Percentiles rank a stretch among this genome's conserved stretches.
Evolutionary conservation across 225 moss, liverwort and hornwort genomes (phyloP).

Genomic region (Marchantia polymorpha): DNA sequence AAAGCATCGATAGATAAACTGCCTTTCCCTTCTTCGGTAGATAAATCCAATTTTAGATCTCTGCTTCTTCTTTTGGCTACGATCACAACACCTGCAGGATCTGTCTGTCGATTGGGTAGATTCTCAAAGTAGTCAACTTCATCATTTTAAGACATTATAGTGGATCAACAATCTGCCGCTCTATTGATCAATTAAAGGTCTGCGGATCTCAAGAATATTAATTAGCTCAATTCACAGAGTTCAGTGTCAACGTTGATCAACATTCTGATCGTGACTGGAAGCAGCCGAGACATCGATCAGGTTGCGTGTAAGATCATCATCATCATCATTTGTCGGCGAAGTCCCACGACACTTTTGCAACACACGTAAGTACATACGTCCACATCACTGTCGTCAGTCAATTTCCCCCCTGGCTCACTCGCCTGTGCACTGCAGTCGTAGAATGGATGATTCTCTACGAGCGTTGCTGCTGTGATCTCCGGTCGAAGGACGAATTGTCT

Average conservation of each 20-base stretch:
- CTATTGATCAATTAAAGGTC: not conserved
- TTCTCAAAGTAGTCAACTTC: not conserved
- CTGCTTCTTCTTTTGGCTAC: not conserved
- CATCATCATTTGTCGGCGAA: slow-evolving; percentile 1
- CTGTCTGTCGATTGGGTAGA: not conserved
- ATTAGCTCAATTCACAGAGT: slow-evolving; percentile 2
- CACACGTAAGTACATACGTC: slow-evolving; percentile 3
- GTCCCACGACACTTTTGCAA: not conserved
- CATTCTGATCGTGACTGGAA: slow-evolving; percentile 5
- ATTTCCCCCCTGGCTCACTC: not conserved
- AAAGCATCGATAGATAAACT: not conserved
- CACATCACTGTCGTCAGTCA: not conserved
- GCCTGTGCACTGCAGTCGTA: not conserved
- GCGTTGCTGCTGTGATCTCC: too few relatives aligned
- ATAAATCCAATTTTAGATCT: not conserved
- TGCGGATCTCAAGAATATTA: not conserved
- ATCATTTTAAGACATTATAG: not conserved
- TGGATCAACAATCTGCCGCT: not conserved
- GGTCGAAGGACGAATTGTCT: too few relatives aligned
- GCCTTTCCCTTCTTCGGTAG: not conserved
- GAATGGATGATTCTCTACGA: too few relatives aligned
- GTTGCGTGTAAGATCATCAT: not conserved
- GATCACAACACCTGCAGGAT: not conserved
- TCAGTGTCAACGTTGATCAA: not conserved
- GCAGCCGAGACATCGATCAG: slow-evolving; percentile 2